Evolutionary conservation across 768 basidiomycete genomes (phyloP), one percentile per base, ranked within the genome.

Genomic region (Candolleomyces eurysporus): DNA sequence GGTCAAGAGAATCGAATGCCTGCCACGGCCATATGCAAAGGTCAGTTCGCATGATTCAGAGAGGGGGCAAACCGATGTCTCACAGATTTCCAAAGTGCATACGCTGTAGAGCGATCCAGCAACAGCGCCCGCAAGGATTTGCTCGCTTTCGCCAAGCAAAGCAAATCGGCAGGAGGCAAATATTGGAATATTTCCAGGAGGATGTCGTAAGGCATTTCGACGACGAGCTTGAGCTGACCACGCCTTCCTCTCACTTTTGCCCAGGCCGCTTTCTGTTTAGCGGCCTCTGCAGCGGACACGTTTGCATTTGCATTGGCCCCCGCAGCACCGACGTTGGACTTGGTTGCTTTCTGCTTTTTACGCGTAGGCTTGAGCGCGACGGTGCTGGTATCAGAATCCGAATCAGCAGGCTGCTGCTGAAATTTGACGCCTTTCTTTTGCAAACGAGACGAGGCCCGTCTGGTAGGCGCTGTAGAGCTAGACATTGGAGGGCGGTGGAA

Each of bases 91-190:
- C 80, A 82, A 0, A 79, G 30, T 31, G 43, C 61, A 11, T 58
- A 42, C 0, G 64, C 63, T 3, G 70, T 63, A 5, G 58, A 51
- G n/a, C 64, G 65, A 13, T 64, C 62, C 57, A 75, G 63, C 26
- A 82, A 65, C 6, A 79, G 69, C 3, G 57, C 59, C 13, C 76
- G 73, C 43, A 82, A 66, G 0, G 61, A 66, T 64, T 76, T 76
- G 39, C 67, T 75, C 2, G 78, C 72, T 51, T 76, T 66, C 0
- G 77, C 74, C 6, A 82, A 69, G 57, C 71, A 67, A n/a, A 83
- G 68, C 11, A 82, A 66, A 61, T 82, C 79, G 14, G 67, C 22
- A 19, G 79, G 79, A 26, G 73, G 61, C 9, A 82, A 68, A 40
- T 76, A 68, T 10, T 69, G 65, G 60, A 78, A 75, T 22, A 79